A percentile compares a stretch with the other conserved stretches of the same genome.
Conservation (phyloP, 1,139 yeast genomes). For the Taphrina flavorubra region DNA sequence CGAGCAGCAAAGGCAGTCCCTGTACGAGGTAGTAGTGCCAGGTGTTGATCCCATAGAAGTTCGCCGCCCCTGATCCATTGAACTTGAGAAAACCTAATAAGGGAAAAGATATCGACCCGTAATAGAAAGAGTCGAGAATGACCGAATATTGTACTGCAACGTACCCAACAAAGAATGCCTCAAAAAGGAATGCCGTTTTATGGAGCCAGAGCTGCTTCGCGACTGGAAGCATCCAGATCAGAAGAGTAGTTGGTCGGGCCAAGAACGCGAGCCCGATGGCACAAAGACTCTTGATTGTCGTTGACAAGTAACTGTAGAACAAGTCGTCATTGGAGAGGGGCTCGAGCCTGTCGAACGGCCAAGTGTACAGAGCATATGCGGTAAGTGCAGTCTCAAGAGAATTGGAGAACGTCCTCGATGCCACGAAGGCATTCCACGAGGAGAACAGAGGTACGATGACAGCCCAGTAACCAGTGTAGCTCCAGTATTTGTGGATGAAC, state of each 20-base stretch:
- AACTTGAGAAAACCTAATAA: conserved; percentile 71
- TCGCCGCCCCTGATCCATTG: conserved; percentile 74
- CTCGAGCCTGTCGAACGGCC: conserved; percentile 59
- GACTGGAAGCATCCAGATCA: conserved; percentile 65
- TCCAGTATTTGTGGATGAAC: conserved; percentile 48
- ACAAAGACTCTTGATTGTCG: conserved; percentile 17
- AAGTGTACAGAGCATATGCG: conserved; percentile 67
- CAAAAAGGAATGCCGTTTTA: conserved; percentile 27
- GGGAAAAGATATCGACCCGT: conserved; percentile 67
- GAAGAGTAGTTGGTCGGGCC: conserved; percentile 80
- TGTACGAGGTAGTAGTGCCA: conserved; percentile 85
- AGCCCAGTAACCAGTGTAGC: conserved; percentile 45
- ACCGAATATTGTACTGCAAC: conserved; percentile 56
- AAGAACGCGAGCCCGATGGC: conserved; percentile 60
- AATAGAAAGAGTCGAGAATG: conserved; percentile 68
- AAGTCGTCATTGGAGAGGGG: conserved; percentile 41
- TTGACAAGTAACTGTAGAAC: conserved; percentile 40
- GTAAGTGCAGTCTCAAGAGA: conserved; percentile 78
- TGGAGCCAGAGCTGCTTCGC: conserved; percentile 3
- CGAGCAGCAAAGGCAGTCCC: conserved; percentile 75
- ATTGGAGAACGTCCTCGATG: conserved; percentile 85
- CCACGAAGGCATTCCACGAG: conserved; percentile 67
- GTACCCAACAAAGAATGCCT: conserved; percentile 44
- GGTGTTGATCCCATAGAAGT: conserved; percentile 84
- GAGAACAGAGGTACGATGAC: conserved; percentile 21